Percentiles rank a stretch among this genome's conserved stretches.
These are phyloP conservation scores for Paxillus ammoniavirescens DNA, from an alignment of 768 basidiomycete genomes.

Conservation along the genomic window DNA sequence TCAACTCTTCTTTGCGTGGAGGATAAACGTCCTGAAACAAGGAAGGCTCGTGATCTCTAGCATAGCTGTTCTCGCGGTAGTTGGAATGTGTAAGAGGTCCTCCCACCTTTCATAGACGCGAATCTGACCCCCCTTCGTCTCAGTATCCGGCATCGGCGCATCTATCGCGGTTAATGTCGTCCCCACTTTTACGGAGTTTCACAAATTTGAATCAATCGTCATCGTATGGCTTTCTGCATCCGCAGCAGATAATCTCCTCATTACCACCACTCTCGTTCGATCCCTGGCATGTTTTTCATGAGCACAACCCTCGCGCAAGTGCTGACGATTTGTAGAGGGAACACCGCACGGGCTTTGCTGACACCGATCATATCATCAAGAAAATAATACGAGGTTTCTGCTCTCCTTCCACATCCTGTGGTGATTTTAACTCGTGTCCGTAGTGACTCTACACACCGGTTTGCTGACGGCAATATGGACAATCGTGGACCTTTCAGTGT, in stretches of 20 bases:
- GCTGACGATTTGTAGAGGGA: constrained; percentile 27
- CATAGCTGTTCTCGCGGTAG: constrained; percentile 14
- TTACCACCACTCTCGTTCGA: constrained; percentile 41
- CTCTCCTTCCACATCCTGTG: not conserved
- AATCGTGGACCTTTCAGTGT: constrained; percentile 29
- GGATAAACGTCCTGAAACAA: constrained; percentile 20
- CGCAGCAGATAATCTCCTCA: constrained; percentile 45
- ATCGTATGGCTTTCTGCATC: constrained; percentile 45
- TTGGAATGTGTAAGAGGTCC: constrained; percentile 16
- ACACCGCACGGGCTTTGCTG: constrained; percentile 34
- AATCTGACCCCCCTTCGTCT: constrained; percentile 5
- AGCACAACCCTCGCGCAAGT: not conserved
- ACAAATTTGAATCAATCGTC: constrained; percentile 29
- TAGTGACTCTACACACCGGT: constrained; percentile 42
- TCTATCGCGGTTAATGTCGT: constrained; percentile 29
- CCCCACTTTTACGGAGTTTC: constrained; percentile 26
- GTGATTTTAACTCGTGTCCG: not conserved
- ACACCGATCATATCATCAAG: constrained; percentile 38
- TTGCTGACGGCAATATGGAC: constrained; percentile 38
- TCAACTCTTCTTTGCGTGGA: constrained; percentile 30
- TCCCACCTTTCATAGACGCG: not conserved
- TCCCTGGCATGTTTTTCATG: constrained; percentile 36
- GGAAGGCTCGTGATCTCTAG: constrained; percentile 6
- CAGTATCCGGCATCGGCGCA: constrained; percentile 32
- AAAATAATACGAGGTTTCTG: constrained; percentile 33